Conservation (phyloP, 2,329 filamentous ascomycete species). For the Arthrobotrys musiformis region DNA sequence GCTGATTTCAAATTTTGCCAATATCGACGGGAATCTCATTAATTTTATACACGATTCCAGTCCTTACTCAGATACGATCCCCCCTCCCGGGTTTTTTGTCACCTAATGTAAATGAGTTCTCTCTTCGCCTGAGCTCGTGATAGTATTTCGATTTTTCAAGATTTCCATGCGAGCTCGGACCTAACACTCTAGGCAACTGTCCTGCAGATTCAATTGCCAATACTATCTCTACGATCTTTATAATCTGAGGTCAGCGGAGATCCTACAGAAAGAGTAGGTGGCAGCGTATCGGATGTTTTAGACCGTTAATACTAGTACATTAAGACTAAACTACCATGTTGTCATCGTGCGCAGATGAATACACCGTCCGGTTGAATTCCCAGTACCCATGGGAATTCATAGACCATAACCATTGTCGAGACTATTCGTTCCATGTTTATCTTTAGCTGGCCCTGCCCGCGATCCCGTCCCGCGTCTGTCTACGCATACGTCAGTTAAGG, state of each 20-base stretch:
- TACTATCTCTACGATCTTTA: background rate
- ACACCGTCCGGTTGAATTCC: background rate
- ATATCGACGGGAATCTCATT: background rate
- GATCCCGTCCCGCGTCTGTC: background rate
- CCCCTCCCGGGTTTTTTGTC: too few relatives aligned
- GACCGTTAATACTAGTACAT: background rate
- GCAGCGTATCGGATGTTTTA: background rate
- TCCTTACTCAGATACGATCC: too few relatives aligned
- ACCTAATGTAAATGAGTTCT: background rate
- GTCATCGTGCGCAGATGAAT: background rate
- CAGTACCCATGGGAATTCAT: background rate
- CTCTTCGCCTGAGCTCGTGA: background rate
- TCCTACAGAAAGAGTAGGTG: constrained; percentile 41
- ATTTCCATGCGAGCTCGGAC: background rate
- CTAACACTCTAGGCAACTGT: constrained; percentile 44
- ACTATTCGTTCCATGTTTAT: background rate
- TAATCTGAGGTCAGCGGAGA: constrained; percentile 33
- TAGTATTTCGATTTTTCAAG: background rate
- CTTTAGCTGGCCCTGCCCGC: background rate
- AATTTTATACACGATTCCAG: background rate
- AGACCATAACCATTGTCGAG: background rate
- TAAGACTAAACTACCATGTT: background rate
- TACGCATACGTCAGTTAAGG: constrained; percentile 19
- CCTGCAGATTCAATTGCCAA: background rate
- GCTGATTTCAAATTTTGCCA: background rate